Evolutionary conservation across 1,139 yeast species (phyloP), one percentile per base, ranked within the genome.

Genomic region (Groenewaldozyma sp.): DNA sequence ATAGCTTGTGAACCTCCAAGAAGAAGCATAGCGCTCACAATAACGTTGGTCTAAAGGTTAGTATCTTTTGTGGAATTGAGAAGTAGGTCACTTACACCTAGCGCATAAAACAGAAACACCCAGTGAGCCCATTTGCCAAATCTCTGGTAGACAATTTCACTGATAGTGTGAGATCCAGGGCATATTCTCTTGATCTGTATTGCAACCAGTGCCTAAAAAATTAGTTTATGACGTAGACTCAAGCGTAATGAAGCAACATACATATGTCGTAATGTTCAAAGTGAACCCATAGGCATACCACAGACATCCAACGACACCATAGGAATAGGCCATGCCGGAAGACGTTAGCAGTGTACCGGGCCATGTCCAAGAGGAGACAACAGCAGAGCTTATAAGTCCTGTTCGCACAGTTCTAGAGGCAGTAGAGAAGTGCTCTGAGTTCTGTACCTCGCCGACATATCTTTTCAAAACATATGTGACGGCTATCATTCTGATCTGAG

Each of bases 291-390:
- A 69, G 3, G 84, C 87, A 55, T 81, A 82, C 61, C 74, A 75
- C 51, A 71, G 74, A 1, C 83, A 78, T 32, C 88, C 88, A 28
- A 78, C 70, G 31, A 83, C 73, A 52, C 94, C 94, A 49, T 81
- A 76, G 41, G 70, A 69, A 59, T 80, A 82, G 13, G 82, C 82
- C 59, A 79, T 83, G 13, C 87, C 63, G 1, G 87, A 75, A 1
- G 87, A 78, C n/a, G 82, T 79, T 32, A 82, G 67, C 35, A 83
- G 62, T 2, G 94, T 82, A 3, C 94, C 88, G 31, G 87, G 83
- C 94, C 94, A 84, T 5, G 94, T 83, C 95, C 95, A 86, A 7
- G 91, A 78, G 19, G 87, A 77, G 7, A 83, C 93, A 28, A 84
- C 94, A 4, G 94, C 93, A 3, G 93, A 77, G 6, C 87, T 76